phyloP scores from a whole-genome alignment of 768 basidiomycete species.

The Mycena pura region DNA sequence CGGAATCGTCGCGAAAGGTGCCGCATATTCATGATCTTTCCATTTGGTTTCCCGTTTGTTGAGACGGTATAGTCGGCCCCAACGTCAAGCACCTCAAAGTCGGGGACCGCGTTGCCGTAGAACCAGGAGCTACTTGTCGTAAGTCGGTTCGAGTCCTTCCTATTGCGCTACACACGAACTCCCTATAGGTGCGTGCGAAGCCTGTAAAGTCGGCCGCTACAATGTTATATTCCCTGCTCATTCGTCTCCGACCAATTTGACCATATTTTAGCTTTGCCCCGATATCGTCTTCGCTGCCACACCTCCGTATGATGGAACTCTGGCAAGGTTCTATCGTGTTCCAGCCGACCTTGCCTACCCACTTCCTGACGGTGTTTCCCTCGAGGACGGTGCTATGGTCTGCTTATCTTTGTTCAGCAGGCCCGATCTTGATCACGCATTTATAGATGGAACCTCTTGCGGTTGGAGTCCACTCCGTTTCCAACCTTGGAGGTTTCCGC shows the following conservation, averaged over 20 bases:
- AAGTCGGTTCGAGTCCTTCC: conserved; percentile 24
- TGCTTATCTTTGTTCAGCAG: conserved; percentile 17
- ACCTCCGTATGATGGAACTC: conserved; percentile 74
- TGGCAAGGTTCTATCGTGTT: conserved; percentile 77
- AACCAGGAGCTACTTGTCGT: conserved; percentile 89
- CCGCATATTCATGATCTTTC: background rate
- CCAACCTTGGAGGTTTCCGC: conserved; percentile 74
- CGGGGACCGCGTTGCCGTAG: conserved; percentile 91
- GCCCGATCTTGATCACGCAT: background rate
- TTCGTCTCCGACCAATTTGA: background rate
- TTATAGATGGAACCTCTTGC: conserved; percentile 90
- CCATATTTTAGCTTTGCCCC: conserved; percentile 70
- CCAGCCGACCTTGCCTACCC: conserved; percentile 86
- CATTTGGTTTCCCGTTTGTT: background rate
- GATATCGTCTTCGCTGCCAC: conserved; percentile 91
- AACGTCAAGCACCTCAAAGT: conserved; percentile 77
- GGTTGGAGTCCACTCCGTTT: conserved; percentile 89
- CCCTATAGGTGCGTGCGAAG: conserved; percentile 63
- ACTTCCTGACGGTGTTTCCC: conserved; percentile 81
- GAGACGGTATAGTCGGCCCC: conserved; percentile 62
- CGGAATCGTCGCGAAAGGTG: conserved; percentile 76
- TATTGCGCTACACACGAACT: background rate
- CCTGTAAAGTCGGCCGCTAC: conserved; percentile 85
- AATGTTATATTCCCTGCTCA: conserved; percentile 56
- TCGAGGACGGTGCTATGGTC: conserved; percentile 96